A percentile compares a stretch with the other conserved stretches of the same genome.
Evolutionary conservation across 805 yeast species (phyloP).

Genomic region (Kodamaea sagamina): DNA sequence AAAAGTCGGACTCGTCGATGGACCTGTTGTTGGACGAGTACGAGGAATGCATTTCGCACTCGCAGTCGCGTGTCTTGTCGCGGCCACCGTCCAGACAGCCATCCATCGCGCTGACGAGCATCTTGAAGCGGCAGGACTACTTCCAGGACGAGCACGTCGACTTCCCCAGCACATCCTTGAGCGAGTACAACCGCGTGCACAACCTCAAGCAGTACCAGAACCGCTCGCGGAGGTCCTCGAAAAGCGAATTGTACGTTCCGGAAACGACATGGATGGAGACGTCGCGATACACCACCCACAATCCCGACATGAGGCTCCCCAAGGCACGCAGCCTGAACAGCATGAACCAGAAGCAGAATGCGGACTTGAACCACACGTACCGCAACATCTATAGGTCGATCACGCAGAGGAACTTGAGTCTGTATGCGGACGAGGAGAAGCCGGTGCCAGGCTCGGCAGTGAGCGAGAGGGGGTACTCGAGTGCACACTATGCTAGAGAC

Average conservation of each 20-base stretch:
- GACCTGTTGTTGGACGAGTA: constrained; percentile 46
- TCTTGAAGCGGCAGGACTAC: constrained; percentile 10
- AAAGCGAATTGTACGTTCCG: constrained; percentile 42
- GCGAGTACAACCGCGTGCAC: constrained; percentile 35
- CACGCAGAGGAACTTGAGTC: constrained; percentile 35
- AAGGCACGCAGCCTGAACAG: constrained; percentile 28
- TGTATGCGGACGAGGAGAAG: constrained; percentile 15
- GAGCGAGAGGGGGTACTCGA: not conserved
- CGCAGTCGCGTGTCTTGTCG: constrained; percentile 19
- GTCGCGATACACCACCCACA: not conserved
- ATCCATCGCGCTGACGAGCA: constrained; percentile 23
- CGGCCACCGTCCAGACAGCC: constrained; percentile 31
- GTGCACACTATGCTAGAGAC: constrained; percentile 5
- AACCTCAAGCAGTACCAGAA: constrained; percentile 17
- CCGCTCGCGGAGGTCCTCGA: constrained; percentile 39
- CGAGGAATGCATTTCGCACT: constrained; percentile 43
- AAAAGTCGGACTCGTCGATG: constrained; percentile 28
- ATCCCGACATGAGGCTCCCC: constrained; percentile 9
- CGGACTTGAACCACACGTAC: constrained; percentile 33
- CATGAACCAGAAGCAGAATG: constrained; percentile 8
- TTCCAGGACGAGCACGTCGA: constrained; percentile 14
- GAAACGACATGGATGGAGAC: constrained; percentile 60
- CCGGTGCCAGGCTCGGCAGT: constrained; percentile 1
- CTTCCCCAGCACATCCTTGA: constrained; percentile 38
- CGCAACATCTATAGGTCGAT: constrained; percentile 38